Evolutionary conservation across 352 stramenopile species (phyloP).

Genomic region (Globisporangium solare): DNA sequence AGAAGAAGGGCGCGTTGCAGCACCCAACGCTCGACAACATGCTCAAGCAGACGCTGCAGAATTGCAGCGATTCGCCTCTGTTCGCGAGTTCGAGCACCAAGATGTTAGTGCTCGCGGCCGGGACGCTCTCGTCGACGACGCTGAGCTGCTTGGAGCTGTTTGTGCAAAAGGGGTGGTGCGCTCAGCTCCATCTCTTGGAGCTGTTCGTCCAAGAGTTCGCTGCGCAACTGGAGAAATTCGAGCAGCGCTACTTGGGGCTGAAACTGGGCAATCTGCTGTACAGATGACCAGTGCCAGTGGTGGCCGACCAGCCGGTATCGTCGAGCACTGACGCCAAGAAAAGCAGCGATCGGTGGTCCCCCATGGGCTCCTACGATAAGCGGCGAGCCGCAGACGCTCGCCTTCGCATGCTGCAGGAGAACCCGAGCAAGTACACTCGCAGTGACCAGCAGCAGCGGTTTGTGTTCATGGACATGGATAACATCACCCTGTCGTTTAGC

Average conservation of each 20-base stretch:
- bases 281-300: constrained; percentile 9
- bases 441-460: constrained; percentile 16
- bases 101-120: constrained; percentile 15
- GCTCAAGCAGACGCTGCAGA: constrained; percentile 11
- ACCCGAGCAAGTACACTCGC: constrained; percentile 15
- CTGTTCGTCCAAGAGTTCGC: constrained; percentile 9
- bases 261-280: constrained; percentile 19
- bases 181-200: constrained; percentile 19
- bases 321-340: too few species aligned
- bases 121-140: constrained; percentile 11
- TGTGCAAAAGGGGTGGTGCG: constrained; percentile 18
- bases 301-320: constrained; percentile 6
- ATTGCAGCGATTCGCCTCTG: too few species aligned
- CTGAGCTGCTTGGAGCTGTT: constrained; percentile 17
- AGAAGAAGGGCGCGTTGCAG: constrained; percentile 20
- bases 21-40: constrained; percentile 28
- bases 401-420: constrained; percentile 8
- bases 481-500: constrained; percentile 23
- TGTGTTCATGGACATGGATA: constrained; percentile 45
- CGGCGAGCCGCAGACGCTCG: constrained; percentile 3
- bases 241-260: constrained; percentile 8
- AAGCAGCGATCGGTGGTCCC: too few species aligned
- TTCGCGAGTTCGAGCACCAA: constrained; percentile 1
- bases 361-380: too few species aligned
- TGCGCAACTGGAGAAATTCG: constrained; percentile 5